phyloP scores from a whole-genome alignment of 495 filamentous ascomycete genomes.

The Aspergillus conjunctus region DNA sequence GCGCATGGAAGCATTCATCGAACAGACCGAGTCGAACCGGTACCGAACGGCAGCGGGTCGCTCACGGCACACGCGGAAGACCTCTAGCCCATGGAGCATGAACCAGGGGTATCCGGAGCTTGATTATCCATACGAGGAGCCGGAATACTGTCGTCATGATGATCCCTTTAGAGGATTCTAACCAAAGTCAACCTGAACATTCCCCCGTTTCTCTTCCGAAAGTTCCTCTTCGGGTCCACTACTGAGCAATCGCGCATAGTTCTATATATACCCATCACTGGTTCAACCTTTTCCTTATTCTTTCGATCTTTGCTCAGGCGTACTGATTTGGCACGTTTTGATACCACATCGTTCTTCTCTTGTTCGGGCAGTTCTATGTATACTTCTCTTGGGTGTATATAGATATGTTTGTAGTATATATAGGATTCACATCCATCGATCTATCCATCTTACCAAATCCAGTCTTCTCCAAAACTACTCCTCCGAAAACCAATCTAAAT shows the following conservation, averaged over 20 bases:
- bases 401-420: not conserved
- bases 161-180: slow-evolving; percentile 48
- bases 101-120: slow-evolving; percentile 34
- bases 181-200: not conserved
- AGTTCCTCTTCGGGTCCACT: not conserved
- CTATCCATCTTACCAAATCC: not conserved
- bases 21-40: slow-evolving; percentile 41
- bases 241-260: not conserved
- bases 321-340: not conserved
- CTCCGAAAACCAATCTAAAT: not conserved
- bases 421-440: not conserved
- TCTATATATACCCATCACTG: not conserved
- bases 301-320: not conserved
- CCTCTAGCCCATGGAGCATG: slow-evolving; percentile 43
- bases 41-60: slow-evolving; percentile 24
- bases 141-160: slow-evolving; percentile 39
- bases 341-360: not conserved
- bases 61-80: slow-evolving; percentile 35
- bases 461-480: not conserved
- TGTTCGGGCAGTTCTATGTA: not conserved
- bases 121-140: slow-evolving; percentile 37
- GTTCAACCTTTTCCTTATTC: not conserved
- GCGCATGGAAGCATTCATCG: slow-evolving; percentile 90
- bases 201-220: too few relatives aligned
- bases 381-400: not conserved